These are phyloP conservation scores for Gracilaria gracilis DNA, from an alignment of 23 red algal genomes.

Conservation along the genomic window DNA sequence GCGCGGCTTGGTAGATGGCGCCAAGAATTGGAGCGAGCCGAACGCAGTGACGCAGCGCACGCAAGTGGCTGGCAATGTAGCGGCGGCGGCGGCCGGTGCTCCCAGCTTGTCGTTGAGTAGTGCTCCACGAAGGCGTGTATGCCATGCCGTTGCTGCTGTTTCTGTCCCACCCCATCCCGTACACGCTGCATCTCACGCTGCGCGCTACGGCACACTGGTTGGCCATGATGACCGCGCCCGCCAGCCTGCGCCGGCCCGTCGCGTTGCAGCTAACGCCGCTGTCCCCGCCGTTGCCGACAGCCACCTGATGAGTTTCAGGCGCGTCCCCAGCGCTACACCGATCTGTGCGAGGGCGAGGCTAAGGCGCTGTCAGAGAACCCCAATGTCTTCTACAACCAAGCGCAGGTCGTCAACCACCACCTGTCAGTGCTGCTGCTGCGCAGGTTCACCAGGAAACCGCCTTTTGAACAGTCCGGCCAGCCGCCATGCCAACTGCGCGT, in stretches of 20 bases:
- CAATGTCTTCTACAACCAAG: conserved; percentile 96
- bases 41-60: too few species aligned
- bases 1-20: too few species aligned
- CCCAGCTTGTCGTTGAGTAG: background rate
- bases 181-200: conserved; percentile 22
- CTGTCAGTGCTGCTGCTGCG: conserved; percentile 87
- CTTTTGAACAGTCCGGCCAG: conserved; percentile 10
- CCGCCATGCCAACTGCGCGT: conserved; percentile 49
- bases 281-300: background rate
- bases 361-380: conserved; percentile 68
- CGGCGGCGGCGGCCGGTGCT: background rate
- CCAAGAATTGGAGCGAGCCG: too few species aligned
- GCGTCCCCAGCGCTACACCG: background rate
- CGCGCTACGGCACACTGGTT: conserved; percentile 20
- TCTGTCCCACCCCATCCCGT: background rate
- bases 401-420: conserved; percentile 98
- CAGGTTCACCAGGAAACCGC: conserved; percentile 35
- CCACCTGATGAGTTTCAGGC: background rate
- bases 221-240: background rate
- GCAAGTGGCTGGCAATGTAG: too few species aligned
- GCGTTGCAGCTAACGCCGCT: background rate
- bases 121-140: too few species aligned
- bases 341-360: conserved; percentile 87
- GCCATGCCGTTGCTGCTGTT: conserved; percentile 39
- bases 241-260: background rate